Percentiles rank a stretch among this genome's conserved stretches.
phyloP scores from a whole-genome alignment of 768 basidiomycete species.

The Lyophyllum decastes region DNA sequence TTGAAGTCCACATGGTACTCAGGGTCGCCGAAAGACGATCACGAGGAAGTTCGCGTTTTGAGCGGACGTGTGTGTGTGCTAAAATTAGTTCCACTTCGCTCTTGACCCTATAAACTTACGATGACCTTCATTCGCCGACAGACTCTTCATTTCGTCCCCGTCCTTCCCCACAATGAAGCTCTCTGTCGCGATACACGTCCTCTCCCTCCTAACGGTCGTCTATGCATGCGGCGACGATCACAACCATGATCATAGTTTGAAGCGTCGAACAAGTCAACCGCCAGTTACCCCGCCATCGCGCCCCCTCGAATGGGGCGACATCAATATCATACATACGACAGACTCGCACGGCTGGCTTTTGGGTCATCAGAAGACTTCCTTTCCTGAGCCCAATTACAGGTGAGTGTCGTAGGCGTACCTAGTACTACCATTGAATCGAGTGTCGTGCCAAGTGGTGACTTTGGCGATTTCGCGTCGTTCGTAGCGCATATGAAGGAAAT shows the following conservation, averaged over 20 bases:
- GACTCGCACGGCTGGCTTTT: slow-evolving; percentile 75
- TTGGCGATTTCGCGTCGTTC: slow-evolving; percentile 89
- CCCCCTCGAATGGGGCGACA: slow-evolving; percentile 82
- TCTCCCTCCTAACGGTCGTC: slow-evolving; percentile 5
- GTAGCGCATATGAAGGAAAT: slow-evolving; percentile 78
- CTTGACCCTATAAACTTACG: not conserved
- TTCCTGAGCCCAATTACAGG: slow-evolving; percentile 80
- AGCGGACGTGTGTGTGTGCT: not conserved
- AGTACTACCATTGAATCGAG: not conserved
- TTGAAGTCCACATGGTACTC: too few relatives aligned
- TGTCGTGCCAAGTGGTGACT: slow-evolving; percentile 44
- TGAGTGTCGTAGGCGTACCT: slow-evolving; percentile 20
- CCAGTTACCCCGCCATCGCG: slow-evolving; percentile 59
- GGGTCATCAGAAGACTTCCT: slow-evolving; percentile 75
- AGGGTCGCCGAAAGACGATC: not conserved
- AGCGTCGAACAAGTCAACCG: slow-evolving; percentile 38
- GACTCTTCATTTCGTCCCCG: not conserved
- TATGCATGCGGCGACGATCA: slow-evolving; percentile 6
- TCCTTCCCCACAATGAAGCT: slow-evolving; percentile 3
- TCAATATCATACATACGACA: slow-evolving; percentile 87
- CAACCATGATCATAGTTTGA: slow-evolving; percentile 22
- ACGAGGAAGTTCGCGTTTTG: not conserved
- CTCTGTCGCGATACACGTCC: not conserved
- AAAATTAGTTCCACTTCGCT: not conserved
- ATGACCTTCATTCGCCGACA: not conserved